Evolutionary conservation across 2,329 filamentous ascomycete genomes (phyloP).

Genomic region (Penicillium corylophilum): DNA sequence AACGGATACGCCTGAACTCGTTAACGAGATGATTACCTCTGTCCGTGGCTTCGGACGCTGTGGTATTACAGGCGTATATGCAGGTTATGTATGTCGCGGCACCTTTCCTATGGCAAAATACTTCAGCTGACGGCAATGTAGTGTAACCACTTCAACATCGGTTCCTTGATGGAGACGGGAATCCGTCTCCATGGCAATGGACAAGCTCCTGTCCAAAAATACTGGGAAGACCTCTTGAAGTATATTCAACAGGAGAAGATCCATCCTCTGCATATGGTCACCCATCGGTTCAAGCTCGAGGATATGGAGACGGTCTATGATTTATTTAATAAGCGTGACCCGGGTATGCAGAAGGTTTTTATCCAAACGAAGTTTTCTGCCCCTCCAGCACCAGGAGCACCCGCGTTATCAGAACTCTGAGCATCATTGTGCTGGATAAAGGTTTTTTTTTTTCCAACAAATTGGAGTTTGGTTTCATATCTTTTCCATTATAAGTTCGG

Average conservation of each 20-base stretch:
- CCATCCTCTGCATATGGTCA: conserved; percentile 75
- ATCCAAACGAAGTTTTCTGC: conserved; percentile 58
- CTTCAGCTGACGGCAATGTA: background rate
- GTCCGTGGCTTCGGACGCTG: conserved; percentile 62
- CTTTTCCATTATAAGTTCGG: background rate
- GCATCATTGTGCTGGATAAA: background rate
- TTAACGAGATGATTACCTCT: conserved; percentile 56
- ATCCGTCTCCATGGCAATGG: conserved; percentile 70
- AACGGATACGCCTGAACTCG: conserved; percentile 71
- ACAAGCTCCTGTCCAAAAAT: conserved; percentile 72
- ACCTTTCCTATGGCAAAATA: background rate
- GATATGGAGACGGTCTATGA: conserved; percentile 66
- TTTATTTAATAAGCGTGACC: conserved; percentile 54
- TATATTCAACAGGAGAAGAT: conserved; percentile 66
- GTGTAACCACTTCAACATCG: conserved; percentile 74
- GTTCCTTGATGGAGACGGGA: conserved; percentile 78
- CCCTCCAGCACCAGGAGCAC: conserved; percentile 37
- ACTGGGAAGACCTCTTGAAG: conserved; percentile 74
- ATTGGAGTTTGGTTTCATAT: background rate
- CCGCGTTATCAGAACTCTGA: background rate
- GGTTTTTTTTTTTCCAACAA: background rate
- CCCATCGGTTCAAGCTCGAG: conserved; percentile 71
- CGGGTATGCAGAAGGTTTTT: conserved; percentile 77
- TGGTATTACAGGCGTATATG: conserved; percentile 72
- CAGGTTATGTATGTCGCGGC: conserved; percentile 56